phyloP scores from a whole-genome alignment of 1,139 yeast species.

The Yamadazyma aaseri region DNA sequence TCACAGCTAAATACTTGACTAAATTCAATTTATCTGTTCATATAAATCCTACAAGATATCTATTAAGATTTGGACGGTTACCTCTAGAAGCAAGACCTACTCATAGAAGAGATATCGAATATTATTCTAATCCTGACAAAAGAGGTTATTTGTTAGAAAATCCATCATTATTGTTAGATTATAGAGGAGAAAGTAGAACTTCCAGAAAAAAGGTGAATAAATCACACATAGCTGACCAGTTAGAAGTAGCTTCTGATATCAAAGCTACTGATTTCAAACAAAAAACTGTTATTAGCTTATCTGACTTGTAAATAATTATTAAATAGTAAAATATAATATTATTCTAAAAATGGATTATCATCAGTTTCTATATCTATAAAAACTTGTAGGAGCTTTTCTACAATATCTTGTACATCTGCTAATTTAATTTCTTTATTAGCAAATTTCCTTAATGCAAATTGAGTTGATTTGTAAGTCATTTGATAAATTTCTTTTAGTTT shows the following conservation, averaged over 20 bases:
- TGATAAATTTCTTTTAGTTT: constrained; percentile 42
- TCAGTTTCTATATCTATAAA: constrained; percentile 30
- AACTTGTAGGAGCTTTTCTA: constrained; percentile 35
- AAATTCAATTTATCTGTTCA: constrained; percentile 69
- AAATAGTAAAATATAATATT: not conserved
- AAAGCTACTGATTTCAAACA: constrained; percentile 19
- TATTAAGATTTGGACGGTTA: constrained; percentile 68
- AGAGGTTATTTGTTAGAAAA: constrained; percentile 69
- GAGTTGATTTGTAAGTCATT: constrained; percentile 41
- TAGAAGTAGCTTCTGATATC: constrained; percentile 32
- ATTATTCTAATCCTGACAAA: constrained; percentile 67
- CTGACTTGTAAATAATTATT: constrained; percentile 17
- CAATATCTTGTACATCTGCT: constrained; percentile 36
- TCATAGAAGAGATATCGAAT: constrained; percentile 74
- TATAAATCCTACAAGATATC: constrained; percentile 68
- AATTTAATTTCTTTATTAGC: constrained; percentile 19
- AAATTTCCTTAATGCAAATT: constrained; percentile 41
- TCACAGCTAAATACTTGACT: constrained; percentile 72
- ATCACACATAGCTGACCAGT: constrained; percentile 28
- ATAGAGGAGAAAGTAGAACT: constrained; percentile 23
- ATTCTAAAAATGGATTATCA: constrained; percentile 14
- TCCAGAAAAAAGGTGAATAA: constrained; percentile 21
- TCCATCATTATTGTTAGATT: constrained; percentile 38
- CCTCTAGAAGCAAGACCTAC: constrained; percentile 89
- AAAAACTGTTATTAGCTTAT: constrained; percentile 13